Base-by-base conservation (phyloP, 1,284 basidiomycete species). In the Leccinum subspadiceum region DNA sequence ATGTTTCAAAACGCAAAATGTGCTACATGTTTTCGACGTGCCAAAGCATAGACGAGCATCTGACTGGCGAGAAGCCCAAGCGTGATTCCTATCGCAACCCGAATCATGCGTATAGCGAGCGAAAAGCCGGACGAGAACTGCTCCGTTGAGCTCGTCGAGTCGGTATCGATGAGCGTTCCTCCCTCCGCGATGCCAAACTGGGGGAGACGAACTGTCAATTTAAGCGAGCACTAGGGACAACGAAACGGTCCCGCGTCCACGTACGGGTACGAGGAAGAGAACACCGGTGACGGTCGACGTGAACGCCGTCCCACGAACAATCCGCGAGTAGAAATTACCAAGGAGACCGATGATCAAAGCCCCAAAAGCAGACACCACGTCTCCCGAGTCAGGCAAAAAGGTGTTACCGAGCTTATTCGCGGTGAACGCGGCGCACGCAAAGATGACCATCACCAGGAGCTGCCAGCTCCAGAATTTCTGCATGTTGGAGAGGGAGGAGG, bases 271-370 rank as follows among this genome's bases (percentile, higher is more conserved):
- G 33, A 94, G 78, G 74, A 93, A 93, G 57, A 93, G 76, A 15
- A 94, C 89, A 26, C 92, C 90, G 3, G 91, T 90, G n/a, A 93
- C 90, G 89, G 92, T 94, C 13, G 90, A 86, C 0, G 92, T 93
- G 73, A 94, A 95, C 3, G 93, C 91, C 4, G 88, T 89, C 54
- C 91, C 93, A 29, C 86, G 83, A 65, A 89, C 82, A 35, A 92
- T 72, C 49, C 91, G 82, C 51, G 92, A 92, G 70, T 93, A 94
- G 13, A 86, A 71, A 68, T 94, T 94, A 50, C 92, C 92, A 46
- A 93, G 80, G 13, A 89, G 75, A 59, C 92, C 92, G 64, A 94
- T 88, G 57, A 90, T 84, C 68, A 93, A 84, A 17, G 92, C 90
- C n/a, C 91, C 92, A 62, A 87, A 81, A 46, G 90, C 86, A 33